A percentile compares a stretch with the other conserved stretches of the same genome.
Conservation (phyloP, 2,329 filamentous ascomycete genomes). For the Fusarium sublunatum region DNA sequence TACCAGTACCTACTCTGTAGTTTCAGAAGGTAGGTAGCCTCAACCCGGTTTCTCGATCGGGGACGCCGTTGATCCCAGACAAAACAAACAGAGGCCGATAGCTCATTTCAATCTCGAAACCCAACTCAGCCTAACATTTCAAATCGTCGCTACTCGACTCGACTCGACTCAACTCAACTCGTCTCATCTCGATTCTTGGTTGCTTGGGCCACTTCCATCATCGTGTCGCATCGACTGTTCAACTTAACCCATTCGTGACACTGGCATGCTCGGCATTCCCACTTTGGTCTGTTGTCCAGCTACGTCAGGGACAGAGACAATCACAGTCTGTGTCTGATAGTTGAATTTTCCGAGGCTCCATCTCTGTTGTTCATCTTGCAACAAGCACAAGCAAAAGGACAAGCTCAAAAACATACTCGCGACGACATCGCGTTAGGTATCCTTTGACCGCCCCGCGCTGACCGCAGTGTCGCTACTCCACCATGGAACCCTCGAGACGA, state of each 20-base stretch:
- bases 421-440: constrained; percentile 10
- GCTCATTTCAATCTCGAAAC: constrained; percentile 24
- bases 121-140: constrained; percentile 9
- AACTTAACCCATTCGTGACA: constrained; percentile 22
- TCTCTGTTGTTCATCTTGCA: constrained; percentile 18
- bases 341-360: neutral
- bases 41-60: constrained; percentile 10
- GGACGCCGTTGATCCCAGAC: constrained; percentile 20
- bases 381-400: constrained; percentile 5
- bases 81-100: constrained; percentile 15
- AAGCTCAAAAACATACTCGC: constrained; percentile 18
- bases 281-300: constrained; percentile 27
- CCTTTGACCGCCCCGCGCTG: constrained; percentile 11
- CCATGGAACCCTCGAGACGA: constrained; percentile 59
- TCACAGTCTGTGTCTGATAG: constrained; percentile 17
- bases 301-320: constrained; percentile 25
- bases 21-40: constrained; percentile 26
- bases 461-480: constrained; percentile 25
- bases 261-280: constrained; percentile 48
- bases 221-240: constrained; percentile 17
- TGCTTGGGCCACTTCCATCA: constrained; percentile 32
- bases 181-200: constrained; percentile 12
- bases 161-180: constrained; percentile 1
- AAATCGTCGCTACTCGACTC: too few relatives aligned
- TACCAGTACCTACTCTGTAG: constrained; percentile 9